Percentiles rank a stretch among this genome's conserved stretches.
Evolutionary conservation across 306 rosid genomes (phyloP).

Genomic region (Gynostemma pentaphyllum): DNA sequence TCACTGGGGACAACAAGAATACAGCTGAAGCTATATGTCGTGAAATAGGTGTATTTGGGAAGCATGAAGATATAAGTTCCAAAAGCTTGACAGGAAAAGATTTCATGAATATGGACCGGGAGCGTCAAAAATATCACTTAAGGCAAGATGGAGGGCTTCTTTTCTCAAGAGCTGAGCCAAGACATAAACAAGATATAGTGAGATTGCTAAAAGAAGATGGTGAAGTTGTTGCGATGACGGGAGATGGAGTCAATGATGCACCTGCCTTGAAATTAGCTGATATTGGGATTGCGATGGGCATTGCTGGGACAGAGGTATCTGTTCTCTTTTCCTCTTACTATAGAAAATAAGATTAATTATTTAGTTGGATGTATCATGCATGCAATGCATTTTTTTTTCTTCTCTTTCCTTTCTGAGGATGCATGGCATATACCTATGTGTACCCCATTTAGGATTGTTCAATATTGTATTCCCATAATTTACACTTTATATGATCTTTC

Average conservation of each 20-base stretch:
- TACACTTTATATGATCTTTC: too few relatives aligned
- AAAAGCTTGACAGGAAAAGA: conserved; percentile 79
- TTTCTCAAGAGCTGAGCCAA: conserved; percentile 98
- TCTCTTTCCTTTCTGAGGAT: background rate
- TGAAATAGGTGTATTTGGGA: conserved; percentile 76
- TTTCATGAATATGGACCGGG: conserved; percentile 51
- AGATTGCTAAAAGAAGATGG: conserved; percentile 60
- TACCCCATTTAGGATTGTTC: background rate
- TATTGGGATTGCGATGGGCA: conserved; percentile 96
- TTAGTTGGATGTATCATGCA: background rate
- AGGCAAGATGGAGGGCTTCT: conserved; percentile 65
- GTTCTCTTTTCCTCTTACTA: background rate
- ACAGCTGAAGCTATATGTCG: conserved; percentile 94
- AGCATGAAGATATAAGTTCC: conserved; percentile 40
- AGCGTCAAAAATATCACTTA: conserved; percentile 39
- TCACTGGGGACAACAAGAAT: conserved; percentile 85
- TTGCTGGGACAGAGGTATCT: conserved; percentile 88
- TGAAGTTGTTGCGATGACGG: conserved; percentile 37
- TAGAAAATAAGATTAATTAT: background rate
- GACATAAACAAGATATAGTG: conserved; percentile 90
- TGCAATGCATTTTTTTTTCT: background rate
- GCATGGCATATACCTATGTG: background rate
- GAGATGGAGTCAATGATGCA: conserved; percentile 72
- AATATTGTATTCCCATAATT: too few relatives aligned
- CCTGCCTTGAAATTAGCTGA: conserved; percentile 96